These are phyloP conservation scores for Chernovozyma aurita DNA, from an alignment of 1,139 yeast species.

Conservation along the genomic window DNA sequence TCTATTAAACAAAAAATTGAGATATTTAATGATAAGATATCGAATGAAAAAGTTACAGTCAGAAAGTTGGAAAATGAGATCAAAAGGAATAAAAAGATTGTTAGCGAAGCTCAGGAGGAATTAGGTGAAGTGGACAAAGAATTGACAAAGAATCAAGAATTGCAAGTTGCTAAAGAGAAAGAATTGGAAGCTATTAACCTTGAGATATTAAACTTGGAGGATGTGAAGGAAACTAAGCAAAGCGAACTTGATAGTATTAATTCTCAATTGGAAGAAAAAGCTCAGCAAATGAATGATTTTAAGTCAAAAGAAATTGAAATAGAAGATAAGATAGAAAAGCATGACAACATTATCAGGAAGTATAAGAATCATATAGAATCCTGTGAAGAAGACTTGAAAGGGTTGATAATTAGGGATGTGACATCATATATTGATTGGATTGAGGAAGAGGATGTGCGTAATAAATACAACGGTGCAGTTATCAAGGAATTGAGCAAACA, in stretches of 20 bases:
- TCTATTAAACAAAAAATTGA: conserved; percentile 68
- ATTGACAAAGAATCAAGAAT: conserved; percentile 20
- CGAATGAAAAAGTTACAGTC: conserved; percentile 55
- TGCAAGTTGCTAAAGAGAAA: conserved; percentile 29
- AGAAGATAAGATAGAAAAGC: conserved; percentile 60
- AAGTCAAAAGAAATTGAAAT: conserved; percentile 70
- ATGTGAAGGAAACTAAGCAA: conserved; percentile 29
- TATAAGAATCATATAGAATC: conserved; percentile 34
- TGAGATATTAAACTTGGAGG: conserved; percentile 20
- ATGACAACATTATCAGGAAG: conserved; percentile 38
- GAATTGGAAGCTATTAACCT: conserved; percentile 32
- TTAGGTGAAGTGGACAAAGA: conserved; percentile 27
- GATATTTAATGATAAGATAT: conserved; percentile 54
- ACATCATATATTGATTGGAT: conserved; percentile 49
- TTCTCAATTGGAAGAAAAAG: conserved; percentile 46
- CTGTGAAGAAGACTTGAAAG: conserved; percentile 34
- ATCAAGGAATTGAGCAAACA: conserved; percentile 46
- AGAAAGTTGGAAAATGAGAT: conserved; percentile 68
- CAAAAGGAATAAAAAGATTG: conserved; percentile 46
- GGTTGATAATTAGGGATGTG: conserved; percentile 50
- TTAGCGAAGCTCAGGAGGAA: conserved; percentile 41
- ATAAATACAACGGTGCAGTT: conserved; percentile 28
- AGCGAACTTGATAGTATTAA: conserved; percentile 35
- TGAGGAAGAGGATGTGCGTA: conserved; percentile 31
- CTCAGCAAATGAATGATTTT: conserved; percentile 52